phyloP scores from a whole-genome alignment of 2,329 filamentous ascomycete genomes.

The Monilinia vaccinii-corymbosi region DNA sequence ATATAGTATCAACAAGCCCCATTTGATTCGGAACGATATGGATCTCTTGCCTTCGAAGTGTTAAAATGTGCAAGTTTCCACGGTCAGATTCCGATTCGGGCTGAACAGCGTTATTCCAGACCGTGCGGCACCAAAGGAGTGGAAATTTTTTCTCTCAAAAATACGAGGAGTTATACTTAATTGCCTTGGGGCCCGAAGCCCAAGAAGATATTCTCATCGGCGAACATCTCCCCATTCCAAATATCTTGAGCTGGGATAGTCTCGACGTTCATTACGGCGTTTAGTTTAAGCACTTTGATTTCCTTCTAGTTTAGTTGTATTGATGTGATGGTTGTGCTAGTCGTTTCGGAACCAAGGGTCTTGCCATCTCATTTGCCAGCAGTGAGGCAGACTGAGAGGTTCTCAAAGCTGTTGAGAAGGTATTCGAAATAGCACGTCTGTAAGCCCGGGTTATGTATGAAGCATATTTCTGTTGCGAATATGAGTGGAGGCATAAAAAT shows the following conservation, averaged over 20 bases:
- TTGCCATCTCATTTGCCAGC: slow-evolving; percentile 96
- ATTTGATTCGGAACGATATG: neutral
- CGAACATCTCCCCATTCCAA: neutral
- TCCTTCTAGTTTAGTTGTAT: too few relatives aligned
- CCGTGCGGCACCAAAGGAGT: neutral
- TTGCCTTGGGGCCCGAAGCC: too few relatives aligned
- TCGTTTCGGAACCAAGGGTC: slow-evolving; percentile 98
- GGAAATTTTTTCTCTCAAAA: neutral
- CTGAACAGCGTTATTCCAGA: neutral
- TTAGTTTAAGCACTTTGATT: neutral
- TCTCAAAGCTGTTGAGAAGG: slow-evolving; percentile 90
- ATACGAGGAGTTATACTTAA: neutral
- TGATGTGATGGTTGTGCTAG: slow-evolving; percentile 96
- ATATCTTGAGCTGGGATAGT: neutral
- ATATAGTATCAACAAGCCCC: neutral
- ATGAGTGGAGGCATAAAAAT: neutral
- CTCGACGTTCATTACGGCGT: neutral
- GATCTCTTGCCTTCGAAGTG: neutral
- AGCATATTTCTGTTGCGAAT: neutral
- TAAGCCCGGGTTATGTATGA: slow-evolving; percentile 38
- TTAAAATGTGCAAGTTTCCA: neutral
- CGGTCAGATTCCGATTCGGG: too few relatives aligned
- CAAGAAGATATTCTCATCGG: too few relatives aligned
- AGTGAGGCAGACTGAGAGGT: slow-evolving; percentile 86
- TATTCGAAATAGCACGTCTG: slow-evolving; percentile 91